A percentile compares a stretch with the other conserved stretches of the same genome.
Evolutionary conservation across 2,329 filamentous ascomycete genomes (phyloP).

Genomic region (Tolypocladium nubicola): DNA sequence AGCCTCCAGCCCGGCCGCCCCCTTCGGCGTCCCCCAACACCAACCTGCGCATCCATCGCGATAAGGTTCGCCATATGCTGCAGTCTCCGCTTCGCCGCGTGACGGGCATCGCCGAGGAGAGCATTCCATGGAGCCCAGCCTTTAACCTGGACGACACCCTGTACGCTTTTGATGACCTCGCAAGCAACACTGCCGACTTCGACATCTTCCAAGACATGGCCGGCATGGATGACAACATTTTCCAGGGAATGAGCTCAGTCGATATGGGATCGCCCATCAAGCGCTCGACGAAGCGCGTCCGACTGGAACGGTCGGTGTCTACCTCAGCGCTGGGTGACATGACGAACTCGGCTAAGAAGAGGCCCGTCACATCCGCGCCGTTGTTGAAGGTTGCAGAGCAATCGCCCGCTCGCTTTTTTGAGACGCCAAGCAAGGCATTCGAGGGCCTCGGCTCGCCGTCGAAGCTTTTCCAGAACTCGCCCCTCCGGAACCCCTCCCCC

Average conservation of each 20-base stretch:
- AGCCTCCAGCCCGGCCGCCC: slow-evolving; percentile 39
- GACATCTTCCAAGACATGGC: slow-evolving; percentile 47
- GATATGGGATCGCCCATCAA: slow-evolving; percentile 58
- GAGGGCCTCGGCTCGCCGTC: slow-evolving; percentile 45
- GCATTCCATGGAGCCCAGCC: slow-evolving; percentile 54
- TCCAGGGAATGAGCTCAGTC: slow-evolving; percentile 31
- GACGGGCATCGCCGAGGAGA: slow-evolving; percentile 30
- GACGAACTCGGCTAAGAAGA: slow-evolving; percentile 41
- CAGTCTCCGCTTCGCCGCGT: slow-evolving; percentile 58
- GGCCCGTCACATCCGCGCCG: slow-evolving; percentile 38
- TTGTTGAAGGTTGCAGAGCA: slow-evolving; percentile 37
- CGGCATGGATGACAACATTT: slow-evolving; percentile 16
- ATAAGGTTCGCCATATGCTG: slow-evolving; percentile 70
- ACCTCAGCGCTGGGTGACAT: slow-evolving; percentile 52
- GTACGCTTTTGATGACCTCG: slow-evolving; percentile 38
- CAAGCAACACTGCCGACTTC: slow-evolving; percentile 41
- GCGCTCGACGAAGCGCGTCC: slow-evolving; percentile 46
- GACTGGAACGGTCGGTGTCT: slow-evolving; percentile 53
- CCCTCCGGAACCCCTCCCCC: slow-evolving; percentile 31
- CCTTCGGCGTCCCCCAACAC: slow-evolving; percentile 89
- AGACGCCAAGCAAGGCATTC: slow-evolving; percentile 49
- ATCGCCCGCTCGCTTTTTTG: slow-evolving; percentile 27
- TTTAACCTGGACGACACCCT: slow-evolving; percentile 51
- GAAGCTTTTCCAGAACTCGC: slow-evolving; percentile 33
- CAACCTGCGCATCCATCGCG: slow-evolving; percentile 78